phyloP scores from a whole-genome alignment of 768 basidiomycete genomes.

The Suillus bovinus region DNA sequence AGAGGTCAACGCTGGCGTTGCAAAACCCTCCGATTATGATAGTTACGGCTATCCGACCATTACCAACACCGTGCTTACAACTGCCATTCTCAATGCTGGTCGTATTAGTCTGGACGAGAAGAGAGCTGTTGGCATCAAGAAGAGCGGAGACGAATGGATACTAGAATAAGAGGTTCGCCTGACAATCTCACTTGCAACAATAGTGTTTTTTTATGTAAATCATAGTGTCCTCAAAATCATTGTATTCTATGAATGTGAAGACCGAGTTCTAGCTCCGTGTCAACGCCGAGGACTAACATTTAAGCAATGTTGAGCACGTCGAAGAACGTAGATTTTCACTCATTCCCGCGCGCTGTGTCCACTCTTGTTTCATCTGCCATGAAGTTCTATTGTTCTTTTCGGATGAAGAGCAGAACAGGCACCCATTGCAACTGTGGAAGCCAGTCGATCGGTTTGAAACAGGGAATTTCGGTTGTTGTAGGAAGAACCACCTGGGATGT shows the following conservation, averaged over 20 bases:
- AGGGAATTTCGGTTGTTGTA: conserved; percentile 4
- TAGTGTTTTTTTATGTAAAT: conserved; percentile 13
- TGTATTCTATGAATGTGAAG: background rate
- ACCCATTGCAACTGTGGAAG: background rate
- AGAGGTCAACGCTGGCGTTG: conserved; percentile 69
- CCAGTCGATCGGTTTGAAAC: background rate
- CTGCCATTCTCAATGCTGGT: conserved; percentile 88
- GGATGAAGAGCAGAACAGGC: conserved; percentile 1
- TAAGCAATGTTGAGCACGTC: background rate
- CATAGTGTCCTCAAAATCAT: conserved; percentile 6
- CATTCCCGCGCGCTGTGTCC: background rate
- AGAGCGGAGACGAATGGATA: conserved; percentile 62
- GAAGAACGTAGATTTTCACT: background rate
- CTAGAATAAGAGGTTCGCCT: conserved; percentile 49
- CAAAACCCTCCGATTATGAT: conserved; percentile 75
- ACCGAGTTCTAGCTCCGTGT: background rate
- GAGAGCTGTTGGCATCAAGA: conserved; percentile 76
- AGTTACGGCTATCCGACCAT: conserved; percentile 83
- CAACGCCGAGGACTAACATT: background rate
- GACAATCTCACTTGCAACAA: conserved; percentile 13
- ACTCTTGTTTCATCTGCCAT: background rate
- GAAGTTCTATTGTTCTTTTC: background rate
- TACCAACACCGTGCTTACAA: conserved; percentile 82
- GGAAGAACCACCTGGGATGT: background rate
- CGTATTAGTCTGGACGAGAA: conserved; percentile 90